Evolutionary conservation across 2,329 filamentous ascomycete genomes (phyloP).

Genomic region (Diplodia mutila): DNA sequence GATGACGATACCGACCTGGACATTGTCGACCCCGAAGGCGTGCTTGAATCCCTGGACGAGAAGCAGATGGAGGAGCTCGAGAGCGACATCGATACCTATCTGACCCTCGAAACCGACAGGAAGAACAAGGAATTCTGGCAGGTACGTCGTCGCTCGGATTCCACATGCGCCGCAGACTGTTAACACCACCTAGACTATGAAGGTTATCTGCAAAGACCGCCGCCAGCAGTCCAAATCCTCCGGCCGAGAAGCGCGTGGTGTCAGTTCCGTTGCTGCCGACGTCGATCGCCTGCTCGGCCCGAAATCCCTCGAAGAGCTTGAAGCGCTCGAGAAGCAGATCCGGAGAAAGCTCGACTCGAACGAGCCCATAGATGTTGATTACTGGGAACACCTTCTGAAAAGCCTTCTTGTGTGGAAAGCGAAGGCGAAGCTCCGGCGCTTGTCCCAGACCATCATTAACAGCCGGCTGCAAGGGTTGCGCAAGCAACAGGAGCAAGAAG

Average conservation of each 20-base stretch:
- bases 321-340: conserved; percentile 84
- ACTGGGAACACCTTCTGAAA: conserved; percentile 91
- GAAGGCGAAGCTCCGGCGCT: conserved; percentile 77
- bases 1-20: conserved; percentile 79
- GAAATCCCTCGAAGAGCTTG: conserved; percentile 85
- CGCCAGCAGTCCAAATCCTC: conserved; percentile 66
- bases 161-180: conserved; percentile 6
- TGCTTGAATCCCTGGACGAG: conserved; percentile 73
- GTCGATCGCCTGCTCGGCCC: conserved; percentile 85
- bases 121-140: conserved; percentile 88
- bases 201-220: conserved; percentile 78
- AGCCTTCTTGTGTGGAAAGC: conserved; percentile 90
- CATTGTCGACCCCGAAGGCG: conserved; percentile 76
- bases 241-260: conserved; percentile 70
- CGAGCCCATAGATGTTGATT: conserved; percentile 93
- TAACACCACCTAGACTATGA: conserved; percentile 65
- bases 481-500: conserved; percentile 70
- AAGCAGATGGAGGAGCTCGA: conserved; percentile 74
- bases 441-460: conserved; percentile 75
- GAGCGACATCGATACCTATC: conserved; percentile 78
- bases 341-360: conserved; percentile 82
- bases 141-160: conserved; percentile 45
- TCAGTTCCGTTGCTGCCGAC: conserved; percentile 81
- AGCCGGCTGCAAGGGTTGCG: conserved; percentile 69
- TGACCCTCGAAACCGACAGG: conserved; percentile 75